phyloP scores from a whole-genome alignment of 768 basidiomycete genomes.

The Mycena pura region DNA sequence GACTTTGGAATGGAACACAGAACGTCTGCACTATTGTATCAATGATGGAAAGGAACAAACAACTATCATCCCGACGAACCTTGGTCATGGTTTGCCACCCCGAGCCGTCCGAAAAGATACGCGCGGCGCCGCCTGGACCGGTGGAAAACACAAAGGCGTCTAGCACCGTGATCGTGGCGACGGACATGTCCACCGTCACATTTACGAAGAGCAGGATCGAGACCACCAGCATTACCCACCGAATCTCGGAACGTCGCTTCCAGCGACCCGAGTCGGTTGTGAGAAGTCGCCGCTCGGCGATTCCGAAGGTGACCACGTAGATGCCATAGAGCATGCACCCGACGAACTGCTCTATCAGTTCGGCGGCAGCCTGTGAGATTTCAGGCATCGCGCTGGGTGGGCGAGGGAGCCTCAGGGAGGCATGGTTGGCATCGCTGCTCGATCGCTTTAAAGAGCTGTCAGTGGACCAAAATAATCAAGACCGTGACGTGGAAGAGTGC shows the following conservation, averaged over 20 bases:
- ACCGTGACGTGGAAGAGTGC: too few relatives aligned
- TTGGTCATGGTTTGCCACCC: not conserved
- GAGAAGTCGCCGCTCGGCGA: too few relatives aligned
- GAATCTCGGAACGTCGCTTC: too few relatives aligned
- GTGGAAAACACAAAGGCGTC: not conserved
- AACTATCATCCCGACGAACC: not conserved
- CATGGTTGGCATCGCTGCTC: too few relatives aligned
- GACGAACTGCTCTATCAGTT: too few relatives aligned
- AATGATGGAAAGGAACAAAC: not conserved
- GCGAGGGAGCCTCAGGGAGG: too few relatives aligned
- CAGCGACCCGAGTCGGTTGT: too few relatives aligned
- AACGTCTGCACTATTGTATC: not conserved
- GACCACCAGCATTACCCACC: not conserved
- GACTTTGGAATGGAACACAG: not conserved
- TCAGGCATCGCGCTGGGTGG: too few relatives aligned
- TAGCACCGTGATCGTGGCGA: not conserved
- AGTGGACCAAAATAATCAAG: too few relatives aligned
- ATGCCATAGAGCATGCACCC: not conserved
- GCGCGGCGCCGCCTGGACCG: not conserved
- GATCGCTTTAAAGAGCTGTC: too few relatives aligned
- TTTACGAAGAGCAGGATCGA: not conserved
- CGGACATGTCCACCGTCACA: not conserved
- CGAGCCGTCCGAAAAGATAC: not conserved
- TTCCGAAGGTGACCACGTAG: too few relatives aligned
- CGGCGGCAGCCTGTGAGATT: too few relatives aligned